Base-by-base conservation (phyloP, 176 grass and related monocot species). In the Elymus sibiricus region DNA sequence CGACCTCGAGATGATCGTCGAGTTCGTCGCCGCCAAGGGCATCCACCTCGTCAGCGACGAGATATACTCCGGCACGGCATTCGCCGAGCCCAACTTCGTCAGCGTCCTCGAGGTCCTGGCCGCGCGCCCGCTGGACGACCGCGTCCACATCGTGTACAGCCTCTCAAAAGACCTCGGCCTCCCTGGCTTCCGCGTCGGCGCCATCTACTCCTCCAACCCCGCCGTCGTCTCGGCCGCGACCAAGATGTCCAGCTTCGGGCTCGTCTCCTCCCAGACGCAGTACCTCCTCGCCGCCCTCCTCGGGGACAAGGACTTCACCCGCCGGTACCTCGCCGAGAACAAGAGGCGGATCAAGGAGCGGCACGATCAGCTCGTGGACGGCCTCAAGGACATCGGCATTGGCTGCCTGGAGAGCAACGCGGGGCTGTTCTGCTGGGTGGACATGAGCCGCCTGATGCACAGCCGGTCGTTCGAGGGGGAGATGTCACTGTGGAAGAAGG, bases 171-270 rank as follows among this genome's bases (percentile, higher is more conserved):
- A 93, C 76, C 95, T 98, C 6, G 95, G 95, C 62, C 95, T 98
- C 16, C 95, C 95, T 0, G 95, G 95, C 1, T 98, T 98, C 80
- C 95, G 95, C 3, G 90, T 95, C 1, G 95, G 93, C 49, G 95
- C 95, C 43, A 90, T 98, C 70, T 95, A 98, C 85, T 98, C 95
- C 9, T 19, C 55, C 29, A 93, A 98, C 88, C n/a, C n/a, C n/a
- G n/a, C n/a, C n/a, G n/a, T n/a, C n/a, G n/a, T n/a, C n/a, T n/a
- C n/a, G n/a, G n/a, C 44, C 85, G 93, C 95, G 3, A 98, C 95
- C 74, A 98, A 98, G 87, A 98, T 98, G 95, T 98, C 95, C 2
- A 98, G 95, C 83, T 98, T 98, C 70, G 95, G 95, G 2, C 89
- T 98, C 47, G 83, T 98, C 11, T 98, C 95, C 22, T 93, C 95